Percentiles rank a stretch among this genome's conserved stretches.
phyloP scores from a whole-genome alignment of 495 filamentous ascomycete genomes.

The Penicillium macrosclerotiorum region DNA sequence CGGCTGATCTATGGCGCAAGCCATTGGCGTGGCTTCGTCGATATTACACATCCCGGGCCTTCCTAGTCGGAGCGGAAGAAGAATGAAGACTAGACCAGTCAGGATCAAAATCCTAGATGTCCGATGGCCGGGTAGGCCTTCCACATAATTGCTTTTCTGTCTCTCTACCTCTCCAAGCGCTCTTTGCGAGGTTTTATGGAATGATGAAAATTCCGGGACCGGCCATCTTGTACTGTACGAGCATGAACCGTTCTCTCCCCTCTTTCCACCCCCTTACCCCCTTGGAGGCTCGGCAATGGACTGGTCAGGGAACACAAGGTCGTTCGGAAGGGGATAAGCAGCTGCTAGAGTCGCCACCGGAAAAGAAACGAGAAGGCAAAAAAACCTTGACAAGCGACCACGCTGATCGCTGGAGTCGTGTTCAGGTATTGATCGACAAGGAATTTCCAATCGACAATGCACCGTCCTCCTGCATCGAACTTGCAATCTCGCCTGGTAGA shows the following conservation, averaged over 20 bases:
- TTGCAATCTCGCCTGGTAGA: slow-evolving; percentile 4
- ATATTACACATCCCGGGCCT: slow-evolving; percentile 4
- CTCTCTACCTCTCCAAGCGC: slow-evolving; percentile 1
- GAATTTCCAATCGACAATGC: slow-evolving; percentile 3
- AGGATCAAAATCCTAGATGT: slow-evolving; percentile 18
- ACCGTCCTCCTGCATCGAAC: neutral
- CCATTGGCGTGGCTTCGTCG: slow-evolving; percentile 4
- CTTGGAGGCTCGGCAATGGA: slow-evolving; percentile 15
- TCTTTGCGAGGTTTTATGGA: neutral
- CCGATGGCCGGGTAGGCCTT: slow-evolving; percentile 7
- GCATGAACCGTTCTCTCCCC: no score
- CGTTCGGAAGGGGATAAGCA: no score
- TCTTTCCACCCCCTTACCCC: no score
- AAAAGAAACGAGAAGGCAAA: no score
- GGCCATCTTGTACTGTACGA: no score
- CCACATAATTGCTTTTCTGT: slow-evolving; percentile 18
- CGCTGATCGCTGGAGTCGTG: slow-evolving; percentile 18
- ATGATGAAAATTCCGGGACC: no score
- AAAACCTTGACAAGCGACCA: no score
- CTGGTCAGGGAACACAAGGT: slow-evolving; percentile 16
- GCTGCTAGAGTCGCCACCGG: no score
- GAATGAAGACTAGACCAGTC: slow-evolving; percentile 29
- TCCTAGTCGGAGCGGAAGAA: slow-evolving; percentile 20
- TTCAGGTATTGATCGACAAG: slow-evolving; percentile 23
- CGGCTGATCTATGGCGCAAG: slow-evolving; percentile 5